These are phyloP conservation scores for Cryptomeria japonica DNA, from an alignment of 75 land plant genomes.

Conservation along the genomic window DNA sequence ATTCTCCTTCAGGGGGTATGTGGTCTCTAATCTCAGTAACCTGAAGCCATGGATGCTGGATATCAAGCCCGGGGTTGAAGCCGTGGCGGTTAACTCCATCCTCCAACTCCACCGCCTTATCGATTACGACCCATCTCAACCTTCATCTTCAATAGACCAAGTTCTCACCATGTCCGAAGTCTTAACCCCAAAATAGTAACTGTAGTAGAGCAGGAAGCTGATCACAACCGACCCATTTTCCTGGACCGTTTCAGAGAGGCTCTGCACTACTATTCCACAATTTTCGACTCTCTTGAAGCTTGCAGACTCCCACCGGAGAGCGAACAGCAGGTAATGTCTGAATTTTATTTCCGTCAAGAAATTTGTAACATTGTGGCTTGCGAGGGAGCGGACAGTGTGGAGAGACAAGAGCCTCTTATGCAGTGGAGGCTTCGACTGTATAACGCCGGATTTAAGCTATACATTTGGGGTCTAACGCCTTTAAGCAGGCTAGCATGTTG, in stretches of 20 bases:
- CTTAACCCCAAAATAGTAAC: slow-evolving; percentile 73
- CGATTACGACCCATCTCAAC: slow-evolving; percentile 8
- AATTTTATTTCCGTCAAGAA: slow-evolving; percentile 66
- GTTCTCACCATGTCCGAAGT: slow-evolving; percentile 42
- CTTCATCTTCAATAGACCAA: slow-evolving; percentile 38
- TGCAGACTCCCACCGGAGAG: slow-evolving; percentile 15
- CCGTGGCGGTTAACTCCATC: slow-evolving; percentile 79
- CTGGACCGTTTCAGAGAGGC: slow-evolving; percentile 72
- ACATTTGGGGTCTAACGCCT: slow-evolving; percentile 72
- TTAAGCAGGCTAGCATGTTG: slow-evolving; percentile 74
- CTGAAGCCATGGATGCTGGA: slow-evolving; percentile 73
- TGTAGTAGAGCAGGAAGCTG: slow-evolving; percentile 80
- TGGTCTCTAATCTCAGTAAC: slow-evolving; percentile 56
- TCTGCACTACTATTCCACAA: slow-evolving; percentile 77
- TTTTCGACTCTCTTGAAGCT: slow-evolving; percentile 84
- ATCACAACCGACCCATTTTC: slow-evolving; percentile 65
- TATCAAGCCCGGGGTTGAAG: slow-evolving; percentile 41
- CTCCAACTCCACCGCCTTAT: slow-evolving; percentile 72
- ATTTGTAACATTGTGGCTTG: slow-evolving; percentile 80
- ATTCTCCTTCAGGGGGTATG: slow-evolving; percentile 63
- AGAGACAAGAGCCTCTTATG: slow-evolving; percentile 74
- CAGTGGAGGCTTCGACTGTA: slow-evolving; percentile 62
- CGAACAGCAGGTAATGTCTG: slow-evolving; percentile 41
- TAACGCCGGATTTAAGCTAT: slow-evolving; percentile 60
- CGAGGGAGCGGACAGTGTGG: slow-evolving; percentile 68